Conservation (phyloP, 2,329 filamentous ascomycete species). For the Didymella pomorum region DNA sequence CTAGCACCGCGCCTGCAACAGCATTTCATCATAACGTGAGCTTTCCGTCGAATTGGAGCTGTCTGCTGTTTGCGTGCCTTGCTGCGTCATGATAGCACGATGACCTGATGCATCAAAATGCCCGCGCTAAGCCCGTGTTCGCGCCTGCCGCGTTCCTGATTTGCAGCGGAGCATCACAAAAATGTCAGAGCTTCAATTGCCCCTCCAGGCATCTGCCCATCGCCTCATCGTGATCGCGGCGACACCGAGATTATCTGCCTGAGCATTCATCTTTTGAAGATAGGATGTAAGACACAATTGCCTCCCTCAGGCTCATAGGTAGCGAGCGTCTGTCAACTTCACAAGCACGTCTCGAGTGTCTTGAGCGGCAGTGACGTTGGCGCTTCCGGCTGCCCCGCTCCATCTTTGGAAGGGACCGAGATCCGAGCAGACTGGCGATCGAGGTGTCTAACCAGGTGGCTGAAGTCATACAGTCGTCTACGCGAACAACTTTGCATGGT, state of each 20-base stretch:
- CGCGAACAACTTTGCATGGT: no score
- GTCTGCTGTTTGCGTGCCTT: slow-evolving; percentile 19
- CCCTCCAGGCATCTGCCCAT: slow-evolving; percentile 13
- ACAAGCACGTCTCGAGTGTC: neutral
- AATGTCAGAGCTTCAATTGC: slow-evolving; percentile 10
- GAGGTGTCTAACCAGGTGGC: neutral
- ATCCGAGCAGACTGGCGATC: slow-evolving; percentile 11
- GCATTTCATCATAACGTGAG: slow-evolving; percentile 33
- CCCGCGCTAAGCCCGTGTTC: neutral
- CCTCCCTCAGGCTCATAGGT: neutral
- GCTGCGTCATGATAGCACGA: slow-evolving; percentile 22
- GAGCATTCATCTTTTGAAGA: neutral
- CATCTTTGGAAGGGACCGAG: slow-evolving; percentile 4
- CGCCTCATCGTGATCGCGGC: slow-evolving; percentile 6
- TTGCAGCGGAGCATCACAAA: neutral
- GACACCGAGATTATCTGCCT: neutral
- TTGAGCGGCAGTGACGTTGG: slow-evolving; percentile 7
- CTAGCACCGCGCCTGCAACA: slow-evolving; percentile 19
- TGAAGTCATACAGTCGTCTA: neutral
- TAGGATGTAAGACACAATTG: neutral
- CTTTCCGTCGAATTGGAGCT: slow-evolving; percentile 27
- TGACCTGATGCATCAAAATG: slow-evolving; percentile 17
- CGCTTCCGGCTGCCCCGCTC: slow-evolving; percentile 17
- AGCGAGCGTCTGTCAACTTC: neutral
- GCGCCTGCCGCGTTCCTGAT: slow-evolving; percentile 5